Conservation (phyloP, 78 protist genomes). For the Chrysochromulina parva region DNA sequence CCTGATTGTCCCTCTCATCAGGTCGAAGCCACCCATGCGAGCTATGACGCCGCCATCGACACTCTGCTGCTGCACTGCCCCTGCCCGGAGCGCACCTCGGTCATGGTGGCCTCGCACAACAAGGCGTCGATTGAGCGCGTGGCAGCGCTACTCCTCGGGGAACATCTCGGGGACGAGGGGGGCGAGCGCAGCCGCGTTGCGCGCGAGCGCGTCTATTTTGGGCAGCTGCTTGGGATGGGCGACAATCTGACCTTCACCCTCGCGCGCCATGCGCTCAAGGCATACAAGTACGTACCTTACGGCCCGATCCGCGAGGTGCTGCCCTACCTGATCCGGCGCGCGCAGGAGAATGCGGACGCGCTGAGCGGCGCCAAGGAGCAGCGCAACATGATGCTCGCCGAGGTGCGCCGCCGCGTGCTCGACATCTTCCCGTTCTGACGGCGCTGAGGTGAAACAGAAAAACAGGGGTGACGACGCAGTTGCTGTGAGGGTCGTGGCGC, state of each 20-base stretch:
- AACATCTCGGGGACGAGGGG: not conserved
- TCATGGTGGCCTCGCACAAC: not conserved
- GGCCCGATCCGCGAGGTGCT: slow-evolving; percentile 80
- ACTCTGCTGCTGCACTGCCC: not conserved
- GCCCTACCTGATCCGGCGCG: slow-evolving; percentile 74
- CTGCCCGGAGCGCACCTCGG: not conserved
- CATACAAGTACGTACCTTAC: slow-evolving; percentile 78
- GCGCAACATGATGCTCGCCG: not conserved
- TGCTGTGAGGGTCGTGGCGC: too few relatives aligned
- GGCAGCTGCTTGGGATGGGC: slow-evolving; percentile 68
- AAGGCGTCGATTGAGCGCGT: not conserved
- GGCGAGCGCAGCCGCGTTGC: not conserved
- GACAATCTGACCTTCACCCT: slow-evolving; percentile 67
- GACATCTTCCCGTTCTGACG: too few relatives aligned
- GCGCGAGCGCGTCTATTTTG: slow-evolving; percentile 61
- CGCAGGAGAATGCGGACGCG: slow-evolving; percentile 61
- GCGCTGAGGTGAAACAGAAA: too few relatives aligned
- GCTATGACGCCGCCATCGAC: slow-evolving; percentile 25
- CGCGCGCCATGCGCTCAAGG: not conserved
- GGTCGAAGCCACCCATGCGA: slow-evolving; percentile 60
- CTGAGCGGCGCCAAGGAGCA: not conserved
- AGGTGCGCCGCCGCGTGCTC: not conserved
- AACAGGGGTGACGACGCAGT: too few relatives aligned
- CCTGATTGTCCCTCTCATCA: too few relatives aligned
- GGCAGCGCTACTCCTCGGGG: not conserved